A percentile compares a stretch with the other conserved stretches of the same genome.
These are phyloP conservation scores for Hemisphaericaspora subhashii DNA, from an alignment of 1,139 yeast genomes.

Conservation along the genomic window DNA sequence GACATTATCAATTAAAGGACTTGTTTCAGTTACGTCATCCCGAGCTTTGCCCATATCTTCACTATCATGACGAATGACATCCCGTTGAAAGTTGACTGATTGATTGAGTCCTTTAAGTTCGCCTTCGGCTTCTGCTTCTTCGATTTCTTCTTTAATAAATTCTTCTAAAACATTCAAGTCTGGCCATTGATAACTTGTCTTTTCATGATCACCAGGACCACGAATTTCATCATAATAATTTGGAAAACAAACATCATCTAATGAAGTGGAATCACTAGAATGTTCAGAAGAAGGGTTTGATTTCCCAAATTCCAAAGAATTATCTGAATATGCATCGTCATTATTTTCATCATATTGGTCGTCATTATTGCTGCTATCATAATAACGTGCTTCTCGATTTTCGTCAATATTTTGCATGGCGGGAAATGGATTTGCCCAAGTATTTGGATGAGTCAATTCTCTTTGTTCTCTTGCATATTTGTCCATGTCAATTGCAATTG, in stretches of 20 bases:
- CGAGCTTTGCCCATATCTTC: not conserved
- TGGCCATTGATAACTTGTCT: constrained; percentile 60
- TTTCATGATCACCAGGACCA: constrained; percentile 20
- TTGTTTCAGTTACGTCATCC: constrained; percentile 17
- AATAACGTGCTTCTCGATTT: constrained; percentile 4
- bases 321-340: constrained; percentile 25
- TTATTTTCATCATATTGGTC: constrained; percentile 16
- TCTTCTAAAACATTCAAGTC: constrained; percentile 74
- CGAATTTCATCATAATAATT: constrained; percentile 37
- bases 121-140: constrained; percentile 13
- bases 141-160: constrained; percentile 66
- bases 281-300: constrained; percentile 77
- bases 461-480: constrained; percentile 37
- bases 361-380: constrained; percentile 7
- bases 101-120: constrained; percentile 21
- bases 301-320: constrained; percentile 46
- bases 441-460: constrained; percentile 21
- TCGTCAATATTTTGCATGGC: constrained; percentile 8
- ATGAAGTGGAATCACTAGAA: constrained; percentile 67
- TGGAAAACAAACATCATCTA: constrained; percentile 89
- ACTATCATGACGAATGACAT: constrained; percentile 17
- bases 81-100: constrained; percentile 28
- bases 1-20: constrained; percentile 35
- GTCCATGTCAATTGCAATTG: constrained; percentile 43
- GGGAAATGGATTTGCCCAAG: constrained; percentile 19